Conservation (phyloP, 192 early-diverging fungal species). For the Umbelopsis sp. region DNA sequence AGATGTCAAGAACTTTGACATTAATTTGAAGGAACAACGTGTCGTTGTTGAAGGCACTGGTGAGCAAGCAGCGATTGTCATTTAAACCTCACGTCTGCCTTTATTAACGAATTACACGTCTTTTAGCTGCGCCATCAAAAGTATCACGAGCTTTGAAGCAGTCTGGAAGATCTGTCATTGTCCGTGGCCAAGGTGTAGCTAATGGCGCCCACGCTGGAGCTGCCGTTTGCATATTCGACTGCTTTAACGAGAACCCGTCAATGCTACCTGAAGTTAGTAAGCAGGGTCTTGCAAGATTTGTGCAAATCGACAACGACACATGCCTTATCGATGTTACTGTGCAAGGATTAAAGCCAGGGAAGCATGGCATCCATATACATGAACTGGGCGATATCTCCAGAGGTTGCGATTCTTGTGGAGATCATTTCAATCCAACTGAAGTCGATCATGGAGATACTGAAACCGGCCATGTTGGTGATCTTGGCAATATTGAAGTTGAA, state of each 20-base stretch:
- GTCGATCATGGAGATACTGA: constrained; percentile 50
- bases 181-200: constrained; percentile 75
- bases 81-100: background rate
- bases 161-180: constrained; percentile 75
- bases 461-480: constrained; percentile 61
- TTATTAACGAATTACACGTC: constrained; percentile 19
- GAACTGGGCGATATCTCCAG: constrained; percentile 79
- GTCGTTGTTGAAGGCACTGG: constrained; percentile 77
- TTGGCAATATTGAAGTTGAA: constrained; percentile 69
- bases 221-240: constrained; percentile 91
- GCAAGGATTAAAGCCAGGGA: constrained; percentile 63
- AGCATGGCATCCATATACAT: constrained; percentile 74
- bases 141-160: constrained; percentile 65
- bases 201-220: constrained; percentile 71
- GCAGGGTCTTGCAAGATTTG: constrained; percentile 78
- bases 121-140: constrained; percentile 62
- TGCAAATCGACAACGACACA: constrained; percentile 69
- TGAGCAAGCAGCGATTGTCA: constrained; percentile 22
- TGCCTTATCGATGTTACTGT: constrained; percentile 86
- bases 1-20: constrained; percentile 66
- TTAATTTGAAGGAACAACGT: constrained; percentile 69
- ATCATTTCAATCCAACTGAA: constrained; percentile 53
- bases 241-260: constrained; percentile 39
- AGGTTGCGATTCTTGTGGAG: constrained; percentile 57
- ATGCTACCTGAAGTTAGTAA: constrained; percentile 17